These are phyloP conservation scores for Eucalyptus shirleyi DNA, from an alignment of 345 rosid genomes.

Conservation along the genomic window DNA sequence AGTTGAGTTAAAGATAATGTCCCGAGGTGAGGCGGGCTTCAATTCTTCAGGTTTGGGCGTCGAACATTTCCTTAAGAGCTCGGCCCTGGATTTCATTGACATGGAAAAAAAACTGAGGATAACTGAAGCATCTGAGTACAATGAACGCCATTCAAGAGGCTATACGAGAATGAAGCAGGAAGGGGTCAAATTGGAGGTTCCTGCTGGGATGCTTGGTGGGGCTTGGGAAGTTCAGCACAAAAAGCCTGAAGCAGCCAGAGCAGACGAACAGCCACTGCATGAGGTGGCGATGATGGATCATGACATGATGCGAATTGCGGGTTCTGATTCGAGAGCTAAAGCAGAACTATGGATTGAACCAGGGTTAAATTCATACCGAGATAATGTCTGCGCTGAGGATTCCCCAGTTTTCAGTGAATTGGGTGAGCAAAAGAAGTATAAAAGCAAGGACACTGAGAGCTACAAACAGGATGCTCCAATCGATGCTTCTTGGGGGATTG, in stretches of 20 bases:
- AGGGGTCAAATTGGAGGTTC: neutral
- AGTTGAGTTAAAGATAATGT: neutral
- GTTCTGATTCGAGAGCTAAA: neutral
- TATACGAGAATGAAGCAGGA: neutral
- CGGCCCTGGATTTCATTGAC: neutral
- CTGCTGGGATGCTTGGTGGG: neutral
- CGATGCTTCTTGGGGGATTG: neutral
- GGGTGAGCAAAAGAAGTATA: neutral
- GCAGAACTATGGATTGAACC: neutral
- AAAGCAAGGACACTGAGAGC: neutral
- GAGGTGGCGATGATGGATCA: neutral
- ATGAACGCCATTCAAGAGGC: neutral
- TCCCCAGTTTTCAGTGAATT: neutral
- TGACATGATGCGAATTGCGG: neutral
- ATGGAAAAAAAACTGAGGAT: neutral
- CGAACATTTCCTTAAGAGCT: no score
- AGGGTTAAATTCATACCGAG: neutral
- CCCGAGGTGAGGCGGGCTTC: neutral
- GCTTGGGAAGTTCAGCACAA: neutral
- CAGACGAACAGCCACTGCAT: neutral
- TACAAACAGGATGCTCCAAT: neutral
- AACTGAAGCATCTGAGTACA: neutral
- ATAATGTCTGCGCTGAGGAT: neutral
- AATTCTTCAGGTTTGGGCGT: neutral
- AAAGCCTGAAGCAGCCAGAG: neutral